Evolutionary conservation across 2,329 filamentous ascomycete species (phyloP), one percentile per base, ranked within the genome.

Genomic region (Penicillium hordei): DNA sequence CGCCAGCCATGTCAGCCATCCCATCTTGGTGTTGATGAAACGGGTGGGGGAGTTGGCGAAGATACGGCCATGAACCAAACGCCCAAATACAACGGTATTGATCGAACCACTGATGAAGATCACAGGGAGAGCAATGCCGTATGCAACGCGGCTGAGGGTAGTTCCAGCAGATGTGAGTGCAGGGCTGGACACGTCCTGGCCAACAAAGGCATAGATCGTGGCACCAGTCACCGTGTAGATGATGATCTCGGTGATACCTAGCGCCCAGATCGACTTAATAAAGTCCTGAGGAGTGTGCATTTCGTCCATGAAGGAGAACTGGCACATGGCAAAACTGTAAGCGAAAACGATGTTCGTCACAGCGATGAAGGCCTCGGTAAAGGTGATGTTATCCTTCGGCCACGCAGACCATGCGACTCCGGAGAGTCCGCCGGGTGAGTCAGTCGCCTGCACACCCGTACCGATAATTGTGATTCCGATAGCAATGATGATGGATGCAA

Each of bases 301-400:
- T 55, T 74, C 71, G 21, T 70, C 69, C 65, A 70, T 70, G 57
- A 74, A 71, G 23, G 70, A 71, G 43, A 73, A 70, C 50, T 73
- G 70, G 60, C 66, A 72, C 58, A 79, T 76, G 33, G 76, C 75
- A 63, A 79, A 79, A 49, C 74, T 76, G 66, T 78, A 79, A n/a
- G 71, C 68, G 51, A 72, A 73, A 38, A 72, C 60, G 15, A 74
- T 71, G 58, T 73, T 73, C 42, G 70, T 67, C 36, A 70, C 60
- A 12, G 71, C 68, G 48, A 70, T 68, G 44, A 73, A 71, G 6
- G 60, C 69, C 2, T 70, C 62, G 38, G 65, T 63, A 49, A 73
- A 73, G 21, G 71, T 63, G 46, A 62, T 46, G 15, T 55, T 52
- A 3, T 62, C 58, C 51, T 64, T 61, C 1, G 67, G 67, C 66